Base-by-base conservation (phyloP, 345 rosid genomes). In the Populus tremula region DNA sequence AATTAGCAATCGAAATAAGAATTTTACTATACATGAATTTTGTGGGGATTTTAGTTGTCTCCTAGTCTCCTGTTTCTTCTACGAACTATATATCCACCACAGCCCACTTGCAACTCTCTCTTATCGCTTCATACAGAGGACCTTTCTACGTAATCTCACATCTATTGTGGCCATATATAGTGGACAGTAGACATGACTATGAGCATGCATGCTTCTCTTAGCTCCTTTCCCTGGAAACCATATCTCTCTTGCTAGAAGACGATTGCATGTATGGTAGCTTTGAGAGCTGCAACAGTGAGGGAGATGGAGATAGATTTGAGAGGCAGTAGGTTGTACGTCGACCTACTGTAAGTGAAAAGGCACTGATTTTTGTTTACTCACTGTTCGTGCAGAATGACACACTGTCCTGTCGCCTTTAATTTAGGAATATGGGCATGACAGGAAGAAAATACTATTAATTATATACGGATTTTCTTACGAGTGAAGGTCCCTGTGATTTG, bases 321-420 rank as follows among this genome's bases (percentile, higher is more conserved):
- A 47, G 21, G 59, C 31, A 43, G 64, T 12, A 0, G 59, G 10
- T 13, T 71, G 74, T 49, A 70, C 36, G 17, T 1, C 4, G 13
- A 21, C 38, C 8, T 21, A 23, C 77, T 43, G 62, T 8, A 54
- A 67, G 10, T 38, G 20, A 20, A 36, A 54, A 73, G 20, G 69
- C 25, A 2, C 8, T 41, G 35, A 21, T 63, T 50, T 73, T 82
- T 74, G 69, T 69, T 82, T 54, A 31, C 11, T 50, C 53, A 74
- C 84, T 81, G 66, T 72, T 72, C 13, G 3, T 80, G 69, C 79
- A 71, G 73, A 38, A 41, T 14, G 36, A 53, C 62, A 73, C 31
- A 31, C 20, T 21, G 70, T 43, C 13, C 67, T 25, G 67, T 27
- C 38, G 67, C 71, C 72, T 69, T 35, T 25, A 53, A 72, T 45